Base-by-base conservation (phyloP, 176 grass and related monocot species). In the Panicum miliaceum region DNA sequence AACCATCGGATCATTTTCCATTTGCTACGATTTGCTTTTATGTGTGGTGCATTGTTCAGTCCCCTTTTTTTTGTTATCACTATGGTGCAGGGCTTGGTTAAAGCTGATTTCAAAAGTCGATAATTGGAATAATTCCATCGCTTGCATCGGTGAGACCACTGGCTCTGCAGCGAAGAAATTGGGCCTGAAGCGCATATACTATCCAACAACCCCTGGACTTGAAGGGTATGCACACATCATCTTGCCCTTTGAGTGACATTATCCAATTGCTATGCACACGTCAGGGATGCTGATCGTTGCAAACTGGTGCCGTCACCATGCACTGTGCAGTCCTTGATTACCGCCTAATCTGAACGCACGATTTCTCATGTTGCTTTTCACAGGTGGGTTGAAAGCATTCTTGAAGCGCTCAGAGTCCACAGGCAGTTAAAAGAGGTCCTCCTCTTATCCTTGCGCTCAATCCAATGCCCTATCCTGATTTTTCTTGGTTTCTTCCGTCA, bases 61-160 rank as follows among this genome's bases (percentile, higher is more conserved):
- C 29, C 29, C n/a, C 25, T 54, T 68, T 85, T 12, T 52, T 8
- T 51, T 0, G 6, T 32, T 27, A 16, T 71, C 6, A 23, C 50
- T 67, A 2, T 67, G 82, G 61, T 76, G 88, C 80, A 99, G 97
- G 19, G 84, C 84, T 69, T 99, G 91, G 97, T 76, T 94, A 62
- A 96, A 89, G 59, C 86, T 94, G 37, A 73, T 81, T 19, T 75
- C 85, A 8, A 64, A 79, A 74, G 87, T 63, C 41, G 75, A 88
- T 46, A 60, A 82, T 25, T 99, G 93, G 91, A 81, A 89, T 68
- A 92, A 87, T 22, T 86, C 91, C 3, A 64, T 99, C 20, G 93
- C 93, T 50, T 99, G 97, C 77, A 99, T 99, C 14, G 97, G 97
- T 59, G 97, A 99, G 77, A 99, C 93, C 62, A 99, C 91, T 12